Percentiles rank a stretch among this genome's conserved stretches.
phyloP scores from a whole-genome alignment of 1,284 basidiomycete species.

The Termitomyces sp. region DNA sequence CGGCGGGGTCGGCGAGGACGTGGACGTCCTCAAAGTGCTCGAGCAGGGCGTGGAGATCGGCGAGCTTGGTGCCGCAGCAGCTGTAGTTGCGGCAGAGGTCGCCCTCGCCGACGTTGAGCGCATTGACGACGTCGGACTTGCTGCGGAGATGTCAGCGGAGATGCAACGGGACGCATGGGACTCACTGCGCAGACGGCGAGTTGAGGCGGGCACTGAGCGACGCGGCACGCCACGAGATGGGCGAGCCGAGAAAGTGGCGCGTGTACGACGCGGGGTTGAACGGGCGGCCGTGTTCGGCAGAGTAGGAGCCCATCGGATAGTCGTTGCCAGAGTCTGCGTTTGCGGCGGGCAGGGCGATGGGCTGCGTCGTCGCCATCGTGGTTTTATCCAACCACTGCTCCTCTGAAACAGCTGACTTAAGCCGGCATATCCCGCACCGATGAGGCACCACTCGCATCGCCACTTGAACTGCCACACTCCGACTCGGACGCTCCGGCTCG shows the following conservation, averaged over 20 bases:
- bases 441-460: no score
- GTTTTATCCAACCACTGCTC: constrained; percentile 1
- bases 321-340: constrained; percentile 22
- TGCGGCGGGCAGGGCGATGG: constrained; percentile 46
- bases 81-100: constrained; percentile 79
- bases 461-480: no score
- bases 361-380: constrained; percentile 37
- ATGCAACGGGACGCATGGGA: no score
- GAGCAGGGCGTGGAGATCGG: constrained; percentile 79
- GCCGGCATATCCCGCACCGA: constrained; percentile 6
- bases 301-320: constrained; percentile 44
- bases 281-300: constrained; percentile 38
- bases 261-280: constrained; percentile 63
- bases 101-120: no score
- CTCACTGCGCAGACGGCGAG: constrained; percentile 60
- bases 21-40: constrained; percentile 86
- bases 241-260: constrained; percentile 62
- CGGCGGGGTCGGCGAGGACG: constrained; percentile 57
- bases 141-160: constrained; percentile 25
- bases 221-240: constrained; percentile 60
- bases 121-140: constrained; percentile 16
- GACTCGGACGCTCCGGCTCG: no score
- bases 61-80: constrained; percentile 76
- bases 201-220: no score
- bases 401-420: not conserved